Conservation (phyloP, 2,329 filamentous ascomycete species). For the Zalaria sp. region DNA sequence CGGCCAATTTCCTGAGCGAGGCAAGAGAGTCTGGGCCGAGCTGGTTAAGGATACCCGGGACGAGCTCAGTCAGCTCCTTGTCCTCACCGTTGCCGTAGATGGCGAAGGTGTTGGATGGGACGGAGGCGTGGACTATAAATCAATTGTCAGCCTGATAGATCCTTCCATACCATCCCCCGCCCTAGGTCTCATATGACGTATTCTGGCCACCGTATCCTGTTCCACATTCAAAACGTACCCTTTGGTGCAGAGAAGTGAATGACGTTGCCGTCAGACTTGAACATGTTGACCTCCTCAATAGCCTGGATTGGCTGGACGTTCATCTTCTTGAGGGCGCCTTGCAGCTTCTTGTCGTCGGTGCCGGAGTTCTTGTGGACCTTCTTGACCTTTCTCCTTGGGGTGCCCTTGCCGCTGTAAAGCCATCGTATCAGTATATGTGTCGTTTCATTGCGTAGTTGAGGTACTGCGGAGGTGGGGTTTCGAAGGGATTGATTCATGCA, state of each 20-base stretch:
- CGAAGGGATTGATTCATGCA: neutral
- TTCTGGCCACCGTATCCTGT: too few species aligned
- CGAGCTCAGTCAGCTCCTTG: constrained; percentile 99
- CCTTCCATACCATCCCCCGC: neutral
- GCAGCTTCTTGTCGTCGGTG: constrained; percentile 99
- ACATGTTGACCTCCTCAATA: constrained; percentile 99
- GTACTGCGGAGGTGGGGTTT: neutral
- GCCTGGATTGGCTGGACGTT: constrained; percentile 99
- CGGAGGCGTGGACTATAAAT: constrained; percentile 74
- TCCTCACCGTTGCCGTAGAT: constrained; percentile 98
- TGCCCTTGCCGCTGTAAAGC: constrained; percentile 73
- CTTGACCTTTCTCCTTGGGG: constrained; percentile 95
- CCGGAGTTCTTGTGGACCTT: constrained; percentile 85
- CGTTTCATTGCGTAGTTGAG: neutral
- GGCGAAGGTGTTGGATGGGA: constrained; percentile 97
- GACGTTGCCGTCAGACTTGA: constrained; percentile 99
- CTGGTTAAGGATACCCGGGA: constrained; percentile 98
- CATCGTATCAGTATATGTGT: constrained; percentile 10
- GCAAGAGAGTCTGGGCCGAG: constrained; percentile 96
- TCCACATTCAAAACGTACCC: constrained; percentile 48
- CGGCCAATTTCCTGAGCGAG: constrained; percentile 92
- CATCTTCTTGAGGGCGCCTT: constrained; percentile 94
- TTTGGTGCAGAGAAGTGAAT: constrained; percentile 98
- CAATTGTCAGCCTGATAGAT: too few species aligned
- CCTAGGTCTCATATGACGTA: too few species aligned